These are phyloP conservation scores for Exophiala mesophila DNA, from an alignment of 2,329 filamentous ascomycete species.

Conservation along the genomic window DNA sequence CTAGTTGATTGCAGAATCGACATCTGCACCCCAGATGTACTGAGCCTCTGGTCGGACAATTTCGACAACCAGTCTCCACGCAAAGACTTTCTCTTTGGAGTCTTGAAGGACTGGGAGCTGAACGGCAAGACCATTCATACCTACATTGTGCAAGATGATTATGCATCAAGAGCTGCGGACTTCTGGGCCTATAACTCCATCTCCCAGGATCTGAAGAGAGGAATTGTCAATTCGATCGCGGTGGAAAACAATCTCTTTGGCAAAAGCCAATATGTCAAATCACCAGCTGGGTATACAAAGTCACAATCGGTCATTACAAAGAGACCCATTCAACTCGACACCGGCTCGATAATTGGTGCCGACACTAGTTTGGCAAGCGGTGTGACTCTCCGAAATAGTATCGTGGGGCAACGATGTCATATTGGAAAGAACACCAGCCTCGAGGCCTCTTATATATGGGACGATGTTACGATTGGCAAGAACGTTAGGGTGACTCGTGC, in stretches of 20 bases:
- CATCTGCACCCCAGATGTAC: conserved; percentile 92
- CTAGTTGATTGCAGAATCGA: conserved; percentile 92
- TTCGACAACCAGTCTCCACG: conserved; percentile 93
- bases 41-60: conserved; percentile 93
- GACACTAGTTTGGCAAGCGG: conserved; percentile 70
- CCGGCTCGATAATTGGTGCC: conserved; percentile 69
- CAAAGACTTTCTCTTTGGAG: conserved; percentile 82
- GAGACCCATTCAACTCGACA: conserved; percentile 60
- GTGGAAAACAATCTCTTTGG: conserved; percentile 64
- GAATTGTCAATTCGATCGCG: conserved; percentile 21
- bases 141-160: conserved; percentile 75
- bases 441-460: conserved; percentile 81
- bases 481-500: conserved; percentile 64
- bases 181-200: conserved; percentile 86
- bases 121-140: conserved; percentile 97
- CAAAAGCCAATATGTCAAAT: conserved; percentile 68
- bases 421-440: conserved; percentile 82
- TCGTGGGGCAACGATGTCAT: conserved; percentile 77
- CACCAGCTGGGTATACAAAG: conserved; percentile 66
- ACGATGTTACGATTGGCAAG: conserved; percentile 72
- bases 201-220: conserved; percentile 57
- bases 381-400: conserved; percentile 65
- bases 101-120: conserved; percentile 92
- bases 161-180: conserved; percentile 80
- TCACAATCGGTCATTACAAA: conserved; percentile 54